These are phyloP conservation scores for Scheffersomyces ergatensis DNA, from an alignment of 805 yeast species.

Conservation along the genomic window DNA sequence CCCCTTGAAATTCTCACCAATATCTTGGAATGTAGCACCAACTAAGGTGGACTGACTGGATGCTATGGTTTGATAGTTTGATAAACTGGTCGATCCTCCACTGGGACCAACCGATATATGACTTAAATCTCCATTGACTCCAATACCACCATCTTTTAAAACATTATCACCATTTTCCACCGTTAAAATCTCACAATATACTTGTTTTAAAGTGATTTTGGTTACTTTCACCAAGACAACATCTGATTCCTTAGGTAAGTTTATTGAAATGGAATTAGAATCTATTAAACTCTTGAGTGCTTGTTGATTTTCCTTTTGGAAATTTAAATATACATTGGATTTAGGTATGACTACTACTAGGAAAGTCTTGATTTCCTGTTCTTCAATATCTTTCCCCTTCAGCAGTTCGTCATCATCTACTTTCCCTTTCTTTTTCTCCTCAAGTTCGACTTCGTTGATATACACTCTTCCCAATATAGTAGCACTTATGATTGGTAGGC, in stretches of 20 bases:
- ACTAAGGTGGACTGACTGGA: conserved; percentile 37
- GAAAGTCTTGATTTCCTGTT: conserved; percentile 15
- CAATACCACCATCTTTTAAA: conserved; percentile 63
- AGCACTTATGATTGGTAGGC: conserved; percentile 48
- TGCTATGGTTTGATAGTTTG: conserved; percentile 29
- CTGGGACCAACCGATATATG: conserved; percentile 42
- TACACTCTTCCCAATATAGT: conserved; percentile 63
- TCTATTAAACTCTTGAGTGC: neutral
- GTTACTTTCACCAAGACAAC: conserved; percentile 74
- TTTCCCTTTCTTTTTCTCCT: conserved; percentile 8
- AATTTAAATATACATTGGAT: conserved; percentile 21
- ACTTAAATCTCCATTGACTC: conserved; percentile 47
- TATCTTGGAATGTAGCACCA: conserved; percentile 51
- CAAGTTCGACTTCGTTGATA: conserved; percentile 17
- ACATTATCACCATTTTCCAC: conserved; percentile 63
- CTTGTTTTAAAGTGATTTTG: conserved; percentile 65
- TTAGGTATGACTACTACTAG: conserved; percentile 30
- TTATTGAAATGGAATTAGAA: conserved; percentile 30
- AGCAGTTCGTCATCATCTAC: conserved; percentile 12
- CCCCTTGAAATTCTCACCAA: conserved; percentile 89
- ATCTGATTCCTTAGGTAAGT: conserved; percentile 82
- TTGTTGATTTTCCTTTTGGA: conserved; percentile 14
- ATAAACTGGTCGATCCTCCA: conserved; percentile 50
- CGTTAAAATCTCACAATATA: conserved; percentile 68
- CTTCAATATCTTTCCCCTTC: conserved; percentile 6